Conservation (phyloP, 2,329 filamentous ascomycete genomes). For the Sordariomycetes sp. region DNA sequence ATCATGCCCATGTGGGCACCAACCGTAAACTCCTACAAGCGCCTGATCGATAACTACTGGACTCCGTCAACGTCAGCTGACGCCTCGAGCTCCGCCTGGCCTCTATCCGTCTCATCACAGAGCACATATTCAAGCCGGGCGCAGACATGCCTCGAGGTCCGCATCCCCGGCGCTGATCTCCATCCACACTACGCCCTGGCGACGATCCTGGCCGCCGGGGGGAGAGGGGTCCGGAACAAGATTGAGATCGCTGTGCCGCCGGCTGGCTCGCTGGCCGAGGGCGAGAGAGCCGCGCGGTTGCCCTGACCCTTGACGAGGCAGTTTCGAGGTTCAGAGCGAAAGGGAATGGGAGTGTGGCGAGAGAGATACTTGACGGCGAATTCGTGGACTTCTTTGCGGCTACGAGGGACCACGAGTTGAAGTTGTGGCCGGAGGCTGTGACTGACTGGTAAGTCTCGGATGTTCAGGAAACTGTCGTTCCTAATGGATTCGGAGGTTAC, state of each 20-base stretch:
- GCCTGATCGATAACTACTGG: constrained; percentile 98
- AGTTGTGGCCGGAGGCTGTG: constrained; percentile 88
- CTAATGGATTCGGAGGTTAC: constrained; percentile 3
- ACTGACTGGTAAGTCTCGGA: constrained; percentile 71
- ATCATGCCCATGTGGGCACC: constrained; percentile 93
- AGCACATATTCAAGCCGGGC: constrained; percentile 70
- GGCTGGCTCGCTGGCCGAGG: constrained; percentile 71
- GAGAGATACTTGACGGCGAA: constrained; percentile 84
- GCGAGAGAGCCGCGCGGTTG: constrained; percentile 51
- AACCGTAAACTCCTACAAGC: constrained; percentile 96
- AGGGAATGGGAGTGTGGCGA: constrained; percentile 70
- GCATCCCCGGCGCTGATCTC: constrained; percentile 85
- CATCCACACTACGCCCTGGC: constrained; percentile 82
- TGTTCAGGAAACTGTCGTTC: not conserved
- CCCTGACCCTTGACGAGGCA: constrained; percentile 81
- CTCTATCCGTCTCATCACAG: constrained; percentile 77
- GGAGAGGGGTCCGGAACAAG: constrained; percentile 87
- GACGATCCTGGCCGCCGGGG: constrained; percentile 76
- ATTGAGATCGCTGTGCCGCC: constrained; percentile 71
- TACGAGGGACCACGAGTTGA: constrained; percentile 80
- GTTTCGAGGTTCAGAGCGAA: constrained; percentile 63
- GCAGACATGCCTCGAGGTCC: constrained; percentile 86
- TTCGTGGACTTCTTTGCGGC: constrained; percentile 95
- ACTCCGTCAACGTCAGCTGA: constrained; percentile 94
- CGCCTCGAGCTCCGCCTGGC: constrained; percentile 89